Percentiles rank a stretch among this genome's conserved stretches.
Evolutionary conservation across 108 stramenopile genomes (phyloP).

Genomic region (Aurantiochytrium sp.): DNA sequence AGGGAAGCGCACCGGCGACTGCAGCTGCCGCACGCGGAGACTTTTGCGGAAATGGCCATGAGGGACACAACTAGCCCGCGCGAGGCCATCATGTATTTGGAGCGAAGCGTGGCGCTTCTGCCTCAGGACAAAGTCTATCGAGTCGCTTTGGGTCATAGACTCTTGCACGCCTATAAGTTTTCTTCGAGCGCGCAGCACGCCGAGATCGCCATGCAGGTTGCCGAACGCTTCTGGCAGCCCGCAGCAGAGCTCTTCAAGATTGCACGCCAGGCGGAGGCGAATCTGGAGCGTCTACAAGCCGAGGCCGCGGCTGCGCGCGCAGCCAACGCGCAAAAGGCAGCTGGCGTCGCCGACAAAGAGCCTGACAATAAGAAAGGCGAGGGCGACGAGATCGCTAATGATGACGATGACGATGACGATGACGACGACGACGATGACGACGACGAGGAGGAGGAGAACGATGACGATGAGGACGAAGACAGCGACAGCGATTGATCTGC

Average conservation of each 20-base stretch:
- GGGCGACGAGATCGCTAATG: not conserved
- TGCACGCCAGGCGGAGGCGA: not conserved
- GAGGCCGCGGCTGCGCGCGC: not conserved
- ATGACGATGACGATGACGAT: not conserved
- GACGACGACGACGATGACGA: not conserved
- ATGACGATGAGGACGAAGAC: not conserved
- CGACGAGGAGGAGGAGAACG: not conserved
- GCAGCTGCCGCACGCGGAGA: not conserved
- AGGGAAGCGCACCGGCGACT: not conserved
- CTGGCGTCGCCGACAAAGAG: not conserved
- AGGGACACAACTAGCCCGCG: not conserved
- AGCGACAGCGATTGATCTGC: not conserved
- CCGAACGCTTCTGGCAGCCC: not conserved
- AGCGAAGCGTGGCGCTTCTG: not conserved
- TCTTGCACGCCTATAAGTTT: not conserved
- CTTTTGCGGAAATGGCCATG: not conserved
- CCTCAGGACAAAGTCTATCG: not conserved
- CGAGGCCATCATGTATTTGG: not conserved
- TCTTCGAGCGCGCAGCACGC: not conserved
- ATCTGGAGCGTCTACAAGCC: not conserved
- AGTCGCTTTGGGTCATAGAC: not conserved
- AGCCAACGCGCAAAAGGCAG: not conserved
- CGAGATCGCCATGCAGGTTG: not conserved
- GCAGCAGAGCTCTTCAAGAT: not conserved
- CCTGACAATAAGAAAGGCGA: not conserved